Evolutionary conservation across 148 eudicot species (phyloP), one percentile per base, ranked within the genome.

Genomic region (Chenopodium formosanum): DNA sequence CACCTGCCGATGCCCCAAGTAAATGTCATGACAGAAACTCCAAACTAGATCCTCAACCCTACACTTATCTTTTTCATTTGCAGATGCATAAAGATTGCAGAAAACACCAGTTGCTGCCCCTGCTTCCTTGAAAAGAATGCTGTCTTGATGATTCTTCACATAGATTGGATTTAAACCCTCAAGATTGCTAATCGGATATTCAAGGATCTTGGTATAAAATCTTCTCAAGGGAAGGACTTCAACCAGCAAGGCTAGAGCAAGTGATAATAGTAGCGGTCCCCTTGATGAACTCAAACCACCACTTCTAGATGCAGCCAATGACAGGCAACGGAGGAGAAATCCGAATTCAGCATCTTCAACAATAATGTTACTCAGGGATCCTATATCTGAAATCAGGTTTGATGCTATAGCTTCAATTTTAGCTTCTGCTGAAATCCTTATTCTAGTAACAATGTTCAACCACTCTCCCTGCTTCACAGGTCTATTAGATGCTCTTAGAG

Each of bases 61-160:
- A 82, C 64, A 75, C 83, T 87, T 89, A 69, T 85, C 91, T 29
- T 89, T 90, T 80, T 94, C 92, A 82, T 88, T 78, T 40, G 97
- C 97, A 77, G 83, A 86, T 50, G 79, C 89, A 88, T 95, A 95
- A 78, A 89, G 89, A 85, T 86, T 87, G 86, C 98, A 95, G 62
- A 95, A 89, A 71, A 87, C 90, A 80, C 92, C 92, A 78, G 97
- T 88, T 71, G 92, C 80, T n/a, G 92, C 92, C 75, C 99, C 99
- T 40, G 98, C 97, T 85, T 96, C 99, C 87, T 83, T 96, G 82
- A 96, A 96, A 71, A 86, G 74, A 73, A 85, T 64, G 81, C 90
- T 84, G 72, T 79, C 83, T 67, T 87, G 85, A 88, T 93, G 99
- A 64, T 88, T 83, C 83, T 88, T 89, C 65, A 91, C 83, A 83